phyloP scores from a whole-genome alignment of 2,329 filamentous ascomycete species.

The Neofusicoccum kwambonambiense region DNA sequence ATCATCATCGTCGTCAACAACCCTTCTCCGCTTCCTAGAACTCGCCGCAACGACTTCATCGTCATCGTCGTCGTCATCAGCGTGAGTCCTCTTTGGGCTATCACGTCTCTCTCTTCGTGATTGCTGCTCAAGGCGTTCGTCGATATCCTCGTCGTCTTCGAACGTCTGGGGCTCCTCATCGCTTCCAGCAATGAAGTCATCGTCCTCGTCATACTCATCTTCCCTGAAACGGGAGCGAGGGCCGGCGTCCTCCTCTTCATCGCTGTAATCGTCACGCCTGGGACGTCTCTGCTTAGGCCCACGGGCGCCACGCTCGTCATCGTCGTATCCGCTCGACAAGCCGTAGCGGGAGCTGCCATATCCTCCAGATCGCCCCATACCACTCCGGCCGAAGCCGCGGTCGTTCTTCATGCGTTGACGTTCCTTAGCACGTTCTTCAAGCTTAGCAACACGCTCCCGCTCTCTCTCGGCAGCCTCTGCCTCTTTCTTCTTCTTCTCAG shows the following conservation, averaged over 20 bases:
- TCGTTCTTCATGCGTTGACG: slow-evolving; percentile 63
- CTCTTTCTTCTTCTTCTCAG: slow-evolving; percentile 70
- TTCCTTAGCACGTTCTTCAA: slow-evolving; percentile 31
- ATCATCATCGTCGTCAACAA: slow-evolving; percentile 50
- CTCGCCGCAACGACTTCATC: slow-evolving; percentile 31
- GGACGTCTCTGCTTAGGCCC: slow-evolving; percentile 38
- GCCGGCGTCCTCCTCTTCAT: slow-evolving; percentile 75
- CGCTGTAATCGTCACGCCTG: slow-evolving; percentile 55
- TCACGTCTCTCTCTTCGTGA: slow-evolving; percentile 40
- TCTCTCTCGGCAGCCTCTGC: slow-evolving; percentile 75
- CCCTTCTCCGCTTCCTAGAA: slow-evolving; percentile 43
- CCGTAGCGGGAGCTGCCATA: slow-evolving; percentile 52
- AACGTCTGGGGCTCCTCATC: slow-evolving; percentile 68
- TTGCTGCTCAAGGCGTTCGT: slow-evolving; percentile 41
- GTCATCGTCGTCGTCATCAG: slow-evolving; percentile 36
- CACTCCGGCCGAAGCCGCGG: slow-evolving; percentile 45
- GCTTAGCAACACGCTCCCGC: slow-evolving; percentile 56
- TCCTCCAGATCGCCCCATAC: slow-evolving; percentile 50
- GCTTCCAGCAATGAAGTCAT: slow-evolving; percentile 74
- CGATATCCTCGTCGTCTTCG: slow-evolving; percentile 55
- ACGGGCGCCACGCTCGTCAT: slow-evolving; percentile 52
- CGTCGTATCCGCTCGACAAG: slow-evolving; percentile 61
- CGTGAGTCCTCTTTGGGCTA: slow-evolving; percentile 41
- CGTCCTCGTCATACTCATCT: slow-evolving; percentile 76
- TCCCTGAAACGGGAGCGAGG: slow-evolving; percentile 57